Evolutionary conservation across 129 eudicot species (phyloP).

Genomic region (Daucus carota): DH1_v3.0 NC_030389.2:36974501-36975000

Average conservation of each 20-base stretch:
- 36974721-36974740: conserved; percentile 5
- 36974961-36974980: too few relatives aligned
- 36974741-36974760: conserved; percentile 37
- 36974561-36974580: conserved; percentile 20
- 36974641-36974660: conserved; percentile 42
- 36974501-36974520: not conserved
- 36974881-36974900: not conserved
- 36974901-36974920: not conserved
- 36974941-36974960: too few relatives aligned
- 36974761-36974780: conserved; percentile 24
- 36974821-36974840: not conserved
- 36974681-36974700: conserved; percentile 26
- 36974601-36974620: not conserved
- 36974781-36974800: conserved; percentile 22
- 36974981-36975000: conserved; percentile 21
- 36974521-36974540: not conserved
- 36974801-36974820: conserved; percentile 1
- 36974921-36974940: conserved; percentile 11
- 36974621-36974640: conserved; percentile 47
- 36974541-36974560: not conserved
- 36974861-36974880: not conserved
- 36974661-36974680: conserved; percentile 42
- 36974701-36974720: conserved; percentile 33
- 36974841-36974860: not conserved
- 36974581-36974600: conserved; percentile 28